Evolutionary conservation across 164 flowering plant genomes (phyloP), one percentile per base, ranked within the genome.

Genomic region (Vitis riparia): DNA sequence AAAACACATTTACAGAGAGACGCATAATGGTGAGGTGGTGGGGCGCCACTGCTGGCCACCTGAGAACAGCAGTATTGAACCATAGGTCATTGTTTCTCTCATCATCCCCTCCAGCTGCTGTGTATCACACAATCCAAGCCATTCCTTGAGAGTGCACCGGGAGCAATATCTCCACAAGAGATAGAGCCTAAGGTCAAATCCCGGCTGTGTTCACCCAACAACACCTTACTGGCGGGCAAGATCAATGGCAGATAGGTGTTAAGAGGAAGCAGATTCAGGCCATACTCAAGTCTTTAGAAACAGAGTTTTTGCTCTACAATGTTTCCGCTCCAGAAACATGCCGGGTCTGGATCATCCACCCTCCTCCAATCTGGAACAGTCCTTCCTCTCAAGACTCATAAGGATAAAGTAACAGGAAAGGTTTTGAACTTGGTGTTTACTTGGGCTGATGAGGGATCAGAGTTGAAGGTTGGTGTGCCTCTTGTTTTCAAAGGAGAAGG

Each of bases 331-430:
- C 97, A 92, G 75, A 87, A 91, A 73, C 88, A 92, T 5, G 97
- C 98, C 48, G 97, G 98, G 0, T 73, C 97, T 52, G 96, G 96
- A 13, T 94, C 99, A 1, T 85, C 87, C 16, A 72, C 73, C 14
- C 68, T 89, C 8, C 79, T 92, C 27, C 87, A 92, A 11, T 88
- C 94, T 12, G 94, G 94, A 55, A 80, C 74, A 11, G 97, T 94
- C 8, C 86, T 94, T 23, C 99, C 98, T 11, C 71, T 92, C 63
- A 94, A 92, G 97, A 67, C 91, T 75, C 96, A 91, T 69, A 84
- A 76, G 78, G 81, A 87, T 51, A 73, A 81, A n/a, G 86, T 83
- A 67, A 82, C 83, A 1, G 94, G 95, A 56, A 71, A 81, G 59
- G 78, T 94, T 53, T 59, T 90, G 80, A 94, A 94, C 68, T 68